Base-by-base conservation (phyloP, 805 yeast species). In the Schwanniomyces occidentalis region DNA sequence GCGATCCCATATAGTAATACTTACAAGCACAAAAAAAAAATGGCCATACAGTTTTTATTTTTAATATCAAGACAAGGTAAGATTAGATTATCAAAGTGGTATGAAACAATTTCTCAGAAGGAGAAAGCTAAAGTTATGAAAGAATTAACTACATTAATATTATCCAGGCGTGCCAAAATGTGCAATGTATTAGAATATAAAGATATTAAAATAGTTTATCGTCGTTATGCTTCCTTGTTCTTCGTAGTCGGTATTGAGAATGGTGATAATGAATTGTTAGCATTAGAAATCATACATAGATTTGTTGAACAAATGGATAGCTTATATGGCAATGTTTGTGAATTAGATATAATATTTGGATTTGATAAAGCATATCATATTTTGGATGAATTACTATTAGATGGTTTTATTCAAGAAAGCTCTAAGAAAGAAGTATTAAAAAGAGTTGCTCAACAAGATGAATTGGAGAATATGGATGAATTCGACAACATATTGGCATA, bases 221-320 rank as follows among this genome's bases (percentile, higher is more conserved):
- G 95, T 47, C 74, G 98, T 45, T 93, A 93, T 55, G 99, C 99
- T 1, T 86, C 96, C 30, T 67, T 93, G 38, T 93, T 87, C 50
- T 93, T 93, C 62, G 76, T 93, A 30, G 84, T 87, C 24, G 96
- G 96, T 0, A 78, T 90, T 17, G 93, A 85, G 33, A 72, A 75
- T 27, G 82, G 77, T 29, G 96, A 86, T 52, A 93, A 93, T 58
- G 99, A 93, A 57, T 70, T 93, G 44, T 62, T 87, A 35, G 81
- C 95, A 1, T 68, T 93, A 37, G 99, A 93, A 52, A 68, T 85
- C 12, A 82, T 93, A 33, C 99, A 93, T 58, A 72, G 97, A 41
- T 93, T 82, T 57, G 99, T 93, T 25, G 99, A 93, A 59, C 89
- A 87, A 45, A 88, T 93, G 96, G 99, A 93, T 67, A 83, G 85